Evolutionary conservation across 73 alveolate genomes (phyloP).

Genomic region (Paramecium tetraurelia): DNA sequence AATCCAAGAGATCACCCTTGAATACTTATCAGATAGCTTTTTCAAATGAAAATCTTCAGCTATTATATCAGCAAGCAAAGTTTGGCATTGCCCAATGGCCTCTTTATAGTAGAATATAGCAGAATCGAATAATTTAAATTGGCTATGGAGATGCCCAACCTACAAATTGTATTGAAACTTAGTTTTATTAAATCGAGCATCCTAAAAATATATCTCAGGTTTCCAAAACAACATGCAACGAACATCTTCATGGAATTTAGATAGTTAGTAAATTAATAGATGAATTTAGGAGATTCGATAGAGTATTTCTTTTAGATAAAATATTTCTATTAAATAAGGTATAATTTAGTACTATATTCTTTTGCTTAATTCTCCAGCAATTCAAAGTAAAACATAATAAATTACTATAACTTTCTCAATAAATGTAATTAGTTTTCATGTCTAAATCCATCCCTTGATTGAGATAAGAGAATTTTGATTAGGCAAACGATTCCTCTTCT

Average conservation of each 20-base stretch:
- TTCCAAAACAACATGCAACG: background rate
- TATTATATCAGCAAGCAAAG: background rate
- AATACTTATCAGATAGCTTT: background rate
- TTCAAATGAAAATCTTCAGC: background rate
- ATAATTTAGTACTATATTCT: background rate
- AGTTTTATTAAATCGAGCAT: background rate
- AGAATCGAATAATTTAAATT: background rate
- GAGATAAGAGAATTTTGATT: background rate
- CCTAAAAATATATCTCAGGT: background rate
- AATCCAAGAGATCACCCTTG: background rate
- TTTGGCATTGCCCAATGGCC: background rate
- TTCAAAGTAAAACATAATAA: background rate
- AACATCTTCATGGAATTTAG: slow-evolving; percentile 8
- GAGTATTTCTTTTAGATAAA: background rate
- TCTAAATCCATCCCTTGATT: background rate
- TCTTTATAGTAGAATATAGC: background rate
- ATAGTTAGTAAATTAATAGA: background rate
- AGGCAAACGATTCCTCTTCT: slow-evolving; percentile 27
- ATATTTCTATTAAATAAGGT: background rate
- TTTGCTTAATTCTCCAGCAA: background rate
- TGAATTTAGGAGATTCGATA: background rate
- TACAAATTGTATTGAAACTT: background rate
- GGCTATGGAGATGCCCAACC: background rate
- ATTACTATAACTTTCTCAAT: background rate
- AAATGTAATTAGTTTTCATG: background rate